Conservation (phyloP, 2,329 filamentous ascomycete genomes). For the Phoma sp. region DNA sequence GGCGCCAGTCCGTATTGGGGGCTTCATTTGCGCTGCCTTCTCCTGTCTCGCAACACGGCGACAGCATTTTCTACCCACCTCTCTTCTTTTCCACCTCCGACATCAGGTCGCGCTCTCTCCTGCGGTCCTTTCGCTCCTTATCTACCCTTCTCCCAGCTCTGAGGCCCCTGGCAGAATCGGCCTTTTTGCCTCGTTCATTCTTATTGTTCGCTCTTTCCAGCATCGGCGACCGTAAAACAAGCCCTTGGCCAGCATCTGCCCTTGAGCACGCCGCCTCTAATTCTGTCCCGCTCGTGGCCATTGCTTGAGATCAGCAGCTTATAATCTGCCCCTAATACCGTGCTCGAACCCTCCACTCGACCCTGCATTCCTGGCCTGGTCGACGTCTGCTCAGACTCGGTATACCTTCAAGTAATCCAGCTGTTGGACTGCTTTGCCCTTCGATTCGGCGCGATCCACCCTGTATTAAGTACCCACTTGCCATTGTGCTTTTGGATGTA, state of each 20-base stretch:
- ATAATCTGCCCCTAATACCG: slow-evolving; percentile 22
- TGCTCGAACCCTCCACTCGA: slow-evolving; percentile 22
- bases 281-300: slow-evolving; percentile 32
- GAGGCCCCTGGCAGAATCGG: slow-evolving; percentile 37
- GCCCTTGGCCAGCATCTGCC: slow-evolving; percentile 34
- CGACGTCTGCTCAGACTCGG: slow-evolving; percentile 23
- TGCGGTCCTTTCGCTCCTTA: slow-evolving; percentile 47
- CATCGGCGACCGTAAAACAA: slow-evolving; percentile 42
- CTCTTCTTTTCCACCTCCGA: slow-evolving; percentile 36
- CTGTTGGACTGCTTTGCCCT: slow-evolving; percentile 35
- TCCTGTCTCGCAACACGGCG: slow-evolving; percentile 38
- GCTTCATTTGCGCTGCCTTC: slow-evolving; percentile 43
- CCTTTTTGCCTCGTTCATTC: slow-evolving; percentile 47
- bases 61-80: slow-evolving; percentile 39
- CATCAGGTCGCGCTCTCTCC: slow-evolving; percentile 39
- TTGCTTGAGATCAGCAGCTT: slow-evolving; percentile 26
- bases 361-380: slow-evolving; percentile 17
- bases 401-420: slow-evolving; percentile 27
- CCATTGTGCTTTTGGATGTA: slow-evolving; percentile 40
- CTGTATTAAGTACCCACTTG: slow-evolving; percentile 35
- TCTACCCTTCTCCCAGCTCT: slow-evolving; percentile 43
- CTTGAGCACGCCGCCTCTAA: slow-evolving; percentile 31
- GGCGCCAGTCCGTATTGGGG: slow-evolving; percentile 34
- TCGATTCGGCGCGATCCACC: slow-evolving; percentile 30
- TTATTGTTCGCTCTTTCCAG: slow-evolving; percentile 50